phyloP scores from a whole-genome alignment of 2,329 filamentous ascomycete genomes.

The Scedosporium apiospermum region DNA sequence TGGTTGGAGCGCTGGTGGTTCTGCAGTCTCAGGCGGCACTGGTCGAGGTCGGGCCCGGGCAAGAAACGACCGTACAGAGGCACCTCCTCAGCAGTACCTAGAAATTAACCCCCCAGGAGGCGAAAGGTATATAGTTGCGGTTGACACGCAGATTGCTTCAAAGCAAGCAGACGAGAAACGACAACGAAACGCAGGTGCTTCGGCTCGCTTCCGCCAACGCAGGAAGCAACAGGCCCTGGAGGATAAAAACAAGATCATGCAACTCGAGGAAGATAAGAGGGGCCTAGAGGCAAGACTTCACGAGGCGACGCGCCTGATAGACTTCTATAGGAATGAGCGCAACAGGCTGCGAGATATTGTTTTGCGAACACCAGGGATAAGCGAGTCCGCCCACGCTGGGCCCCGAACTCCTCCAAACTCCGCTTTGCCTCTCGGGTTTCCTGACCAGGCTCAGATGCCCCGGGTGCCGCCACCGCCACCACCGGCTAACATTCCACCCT shows the following conservation, averaged over 20 bases:
- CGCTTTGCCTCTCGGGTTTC: slow-evolving; percentile 17
- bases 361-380: slow-evolving; percentile 36
- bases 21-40: background rate
- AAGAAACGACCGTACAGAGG: background rate
- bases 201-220: slow-evolving; percentile 59
- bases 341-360: slow-evolving; percentile 63
- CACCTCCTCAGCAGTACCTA: background rate
- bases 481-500: slow-evolving; percentile 12
- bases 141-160: slow-evolving; percentile 41
- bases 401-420: slow-evolving; percentile 31
- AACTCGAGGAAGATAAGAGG: slow-evolving; percentile 1
- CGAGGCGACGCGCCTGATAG: slow-evolving; percentile 50
- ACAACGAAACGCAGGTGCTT: slow-evolving; percentile 76
- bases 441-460: slow-evolving; percentile 26
- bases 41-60: background rate
- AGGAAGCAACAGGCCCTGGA: slow-evolving; percentile 76
- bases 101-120: slow-evolving; percentile 1
- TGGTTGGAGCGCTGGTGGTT: background rate
- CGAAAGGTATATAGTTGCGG: slow-evolving; percentile 1
- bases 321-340: slow-evolving; percentile 65
- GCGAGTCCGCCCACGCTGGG: slow-evolving; percentile 33
- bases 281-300: slow-evolving; percentile 13
- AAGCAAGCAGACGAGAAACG: slow-evolving; percentile 78
- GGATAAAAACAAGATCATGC: slow-evolving; percentile 45
- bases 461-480: slow-evolving; percentile 16